Base-by-base conservation (phyloP, 2,329 filamentous ascomycete species). In the Colletotrichum sojae region DNA sequence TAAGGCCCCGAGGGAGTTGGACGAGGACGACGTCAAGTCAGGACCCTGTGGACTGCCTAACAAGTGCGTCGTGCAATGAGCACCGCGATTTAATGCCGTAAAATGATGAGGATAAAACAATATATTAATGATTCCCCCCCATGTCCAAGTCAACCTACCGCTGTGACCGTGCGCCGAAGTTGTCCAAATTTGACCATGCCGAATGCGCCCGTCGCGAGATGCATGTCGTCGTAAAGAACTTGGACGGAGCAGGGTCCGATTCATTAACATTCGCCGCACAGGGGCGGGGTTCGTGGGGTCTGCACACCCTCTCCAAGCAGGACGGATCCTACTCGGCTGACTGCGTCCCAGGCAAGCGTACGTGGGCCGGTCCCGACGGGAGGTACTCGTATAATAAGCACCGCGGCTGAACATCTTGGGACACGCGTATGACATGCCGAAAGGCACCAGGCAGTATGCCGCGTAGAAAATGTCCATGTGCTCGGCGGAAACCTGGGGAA, bases 1-100 rank as follows among this genome's bases (percentile, higher is more conserved):
- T 5, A 78, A 76, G 31, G 79, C 60, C 27, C 75, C 76, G 61
- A 72, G 75, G 5, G 71, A 71, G 43, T 78, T 77, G 55, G 79
- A 80, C 31, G 71, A 74, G 18, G 73, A 79, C 27, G 76, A 74
- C 56, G 76, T 78, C 67, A 78, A 76, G 65, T 88, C 91, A 76
- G 91, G 93, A 0, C 92, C 92, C 53, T 97, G 94, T 78, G 93
- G 94, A 22, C 82, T 96, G 74, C 93, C 94, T 39, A 82, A 84
- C 59, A 95, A 95, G 77, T 96, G 93, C 80, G 81, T 83, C 54
- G 88, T 96, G 74, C 82, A 90, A 76, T 94, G 81, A 83, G 73
- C 10, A 22, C 8, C 15, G n/a, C 36, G 6, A 31, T 10, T 8
- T 39, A 39, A 51, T 48, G 20, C 9, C 8, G 22, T 53, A 57